Base-by-base conservation (phyloP, 2,329 filamentous ascomycete species). In the Curvularia sp. region DNA sequence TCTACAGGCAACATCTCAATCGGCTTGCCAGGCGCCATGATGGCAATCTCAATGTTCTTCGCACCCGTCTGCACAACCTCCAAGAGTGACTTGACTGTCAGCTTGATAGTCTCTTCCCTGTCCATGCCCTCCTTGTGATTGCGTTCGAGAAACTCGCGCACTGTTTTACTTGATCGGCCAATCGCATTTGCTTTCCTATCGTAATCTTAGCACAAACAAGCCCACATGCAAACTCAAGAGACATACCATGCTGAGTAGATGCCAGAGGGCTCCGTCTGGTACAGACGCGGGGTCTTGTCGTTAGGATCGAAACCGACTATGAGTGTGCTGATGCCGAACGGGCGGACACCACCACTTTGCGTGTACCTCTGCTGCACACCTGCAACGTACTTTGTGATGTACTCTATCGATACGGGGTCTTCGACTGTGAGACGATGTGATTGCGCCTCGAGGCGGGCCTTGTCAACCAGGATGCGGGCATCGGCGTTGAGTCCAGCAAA, bases 41-140 rank as follows among this genome's bases (percentile, higher is more conserved):
- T 89, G 57, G 96, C 95, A 74, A 99, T 98, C 82, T 99, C 95
- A 74, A 99, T 99, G 81, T 99, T 99, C 88, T 99, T 99, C 52
- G 95, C 95, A 64, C 95, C 95, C 2, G 95, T 99, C 81, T 99
- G 95, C 62, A 99, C 95, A 53, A 99, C 95, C 80, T 99, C 95
- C 60, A 99, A 83, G 65, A 99, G 86, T 38, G 95, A 99, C 84
- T 99, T 99, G 84, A 99, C 96, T 7, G 95, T 95, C 70, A 99
- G 84, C 77, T 96, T 93, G 78, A 99, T 96, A 41, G 96, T 98
- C 71, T 92, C 89, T 81, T 97, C 93, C 64, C 93, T 88, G 78
- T 97, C 91, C 93, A 99, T 97, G 63, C 92, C 91, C 73, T 96
- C 92, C 84, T 97, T 96, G 86, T 99, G 96, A 82, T 99, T 97